A percentile compares a stretch with the other conserved stretches of the same genome.
phyloP scores from a whole-genome alignment of 768 basidiomycete genomes.

The Coprinopsis sp. region DNA sequence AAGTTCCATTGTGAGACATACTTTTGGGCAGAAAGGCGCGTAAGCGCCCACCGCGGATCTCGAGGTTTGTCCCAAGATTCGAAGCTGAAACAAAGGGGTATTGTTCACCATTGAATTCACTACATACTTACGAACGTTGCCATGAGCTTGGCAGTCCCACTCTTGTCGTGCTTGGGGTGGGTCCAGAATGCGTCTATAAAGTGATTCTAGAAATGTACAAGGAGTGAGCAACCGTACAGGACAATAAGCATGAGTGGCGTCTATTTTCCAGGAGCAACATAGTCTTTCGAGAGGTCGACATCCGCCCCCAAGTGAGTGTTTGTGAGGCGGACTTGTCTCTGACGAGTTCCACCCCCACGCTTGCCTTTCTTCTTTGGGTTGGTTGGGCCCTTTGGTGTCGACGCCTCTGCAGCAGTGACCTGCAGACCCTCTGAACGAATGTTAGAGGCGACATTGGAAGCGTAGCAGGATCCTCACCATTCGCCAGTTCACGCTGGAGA shows the following conservation, averaged over 20 bases:
- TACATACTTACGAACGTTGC: no score
- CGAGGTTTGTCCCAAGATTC: no score
- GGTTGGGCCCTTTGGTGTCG: conserved; percentile 48
- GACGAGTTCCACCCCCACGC: conserved; percentile 66
- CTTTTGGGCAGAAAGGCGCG: no score
- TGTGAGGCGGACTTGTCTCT: conserved; percentile 78
- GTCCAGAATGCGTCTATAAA: conserved; percentile 3
- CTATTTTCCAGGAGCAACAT: conserved; percentile 37
- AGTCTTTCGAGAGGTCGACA: conserved; percentile 81
- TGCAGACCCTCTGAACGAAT: conserved; percentile 65
- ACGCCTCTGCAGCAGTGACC: conserved; percentile 64
- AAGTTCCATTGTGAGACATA: no score
- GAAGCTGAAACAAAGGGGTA: no score
- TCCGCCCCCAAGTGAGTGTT: conserved; percentile 85
- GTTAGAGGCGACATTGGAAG: conserved; percentile 9
- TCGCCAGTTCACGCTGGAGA: conserved; percentile 68
- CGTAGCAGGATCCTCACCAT: conserved; percentile 40
- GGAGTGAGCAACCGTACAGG: not conserved
- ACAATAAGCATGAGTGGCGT: not conserved
- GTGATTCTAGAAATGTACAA: not conserved
- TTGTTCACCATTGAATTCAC: no score
- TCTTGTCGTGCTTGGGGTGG: no score
- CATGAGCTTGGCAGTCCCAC: no score
- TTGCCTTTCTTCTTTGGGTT: conserved; percentile 71
- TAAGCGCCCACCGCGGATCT: no score